Conservation (phyloP, 208 protist species). For the Leishmania tarentolae region DNA sequence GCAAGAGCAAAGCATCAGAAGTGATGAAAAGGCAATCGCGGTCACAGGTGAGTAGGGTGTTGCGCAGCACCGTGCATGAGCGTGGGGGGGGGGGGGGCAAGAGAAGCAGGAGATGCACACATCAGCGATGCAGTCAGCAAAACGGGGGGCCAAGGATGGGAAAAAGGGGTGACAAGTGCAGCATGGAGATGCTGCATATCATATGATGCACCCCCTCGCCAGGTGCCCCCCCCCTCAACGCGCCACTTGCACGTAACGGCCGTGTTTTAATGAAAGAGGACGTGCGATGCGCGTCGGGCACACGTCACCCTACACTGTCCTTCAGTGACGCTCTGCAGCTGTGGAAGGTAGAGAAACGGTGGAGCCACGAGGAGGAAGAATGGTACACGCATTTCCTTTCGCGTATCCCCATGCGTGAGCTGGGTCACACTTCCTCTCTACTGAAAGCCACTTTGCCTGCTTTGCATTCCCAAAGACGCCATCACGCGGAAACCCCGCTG, state of each 20-base stretch:
- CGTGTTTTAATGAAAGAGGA: neutral
- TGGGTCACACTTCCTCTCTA: neutral
- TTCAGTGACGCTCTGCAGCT: neutral
- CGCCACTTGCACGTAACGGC: neutral
- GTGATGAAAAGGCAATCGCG: neutral
- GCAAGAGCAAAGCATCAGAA: neutral
- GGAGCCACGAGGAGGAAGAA: neutral
- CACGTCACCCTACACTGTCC: neutral
- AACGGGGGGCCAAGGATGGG: neutral
- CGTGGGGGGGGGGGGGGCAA: neutral
- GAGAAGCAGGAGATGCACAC: neutral
- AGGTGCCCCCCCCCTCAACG: neutral
- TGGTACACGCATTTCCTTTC: neutral
- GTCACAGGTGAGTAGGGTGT: neutral
- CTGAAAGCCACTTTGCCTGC: neutral
- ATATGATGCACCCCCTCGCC: neutral
- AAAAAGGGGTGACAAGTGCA: neutral
- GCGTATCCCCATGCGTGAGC: neutral
- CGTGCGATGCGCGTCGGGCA: neutral
- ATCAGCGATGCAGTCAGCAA: neutral
- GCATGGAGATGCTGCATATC: neutral
- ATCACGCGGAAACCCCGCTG: neutral
- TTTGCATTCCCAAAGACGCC: constrained; percentile 9
- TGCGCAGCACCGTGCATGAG: neutral
- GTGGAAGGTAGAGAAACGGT: neutral